Base-by-base conservation (phyloP, 805 yeast genomes). In the Candida ficus region DNA sequence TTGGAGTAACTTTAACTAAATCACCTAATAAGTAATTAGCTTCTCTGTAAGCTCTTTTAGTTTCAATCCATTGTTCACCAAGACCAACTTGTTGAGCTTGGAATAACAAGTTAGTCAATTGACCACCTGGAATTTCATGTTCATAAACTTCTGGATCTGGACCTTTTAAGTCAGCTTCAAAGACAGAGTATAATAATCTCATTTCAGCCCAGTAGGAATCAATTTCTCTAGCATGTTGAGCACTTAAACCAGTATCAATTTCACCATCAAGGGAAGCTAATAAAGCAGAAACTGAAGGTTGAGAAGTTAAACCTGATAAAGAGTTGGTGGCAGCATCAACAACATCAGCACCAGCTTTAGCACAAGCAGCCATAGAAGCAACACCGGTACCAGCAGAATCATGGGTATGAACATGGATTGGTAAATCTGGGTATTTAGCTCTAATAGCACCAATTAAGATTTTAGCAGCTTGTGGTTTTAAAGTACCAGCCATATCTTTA, bases 301-400 rank as follows among this genome's bases (percentile, higher is more conserved):
- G 99, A 43, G 98, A 90, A 14, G 99, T 93, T 82, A 93, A 75
- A 58, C 99, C 99, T 45, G 97, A 90, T 88, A 93, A 83, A 23
- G 97, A 88, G 75, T 93, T 93, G 44, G 95, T 78, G 7, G 98
- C 98, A 57, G 89, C 95, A 64, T 93, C 99, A 53, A 93, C 98
- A 44, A 85, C 95, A 71, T 93, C 99, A 29, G 98, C 99, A 58
- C 99, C 99, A 29, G 97, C 95, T 53, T 72, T 64, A 16, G 97
- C 97, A 63, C 90, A 83, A 4, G 93, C 96, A 56, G 83, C 83
- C 93, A 91, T 90, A 26, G 96, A 83, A 33, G 97, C 91, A 50
- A 93, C 96, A 67, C 95, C 99, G 42, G 99, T 93, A 71, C 99
- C 99, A 28, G 99, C 99, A 48, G 98, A 90, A 68, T 93, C 99